These are phyloP conservation scores for Aspergillus mulundensis DNA, from an alignment of 495 filamentous ascomycete genomes.

Conservation along the genomic window DNA sequence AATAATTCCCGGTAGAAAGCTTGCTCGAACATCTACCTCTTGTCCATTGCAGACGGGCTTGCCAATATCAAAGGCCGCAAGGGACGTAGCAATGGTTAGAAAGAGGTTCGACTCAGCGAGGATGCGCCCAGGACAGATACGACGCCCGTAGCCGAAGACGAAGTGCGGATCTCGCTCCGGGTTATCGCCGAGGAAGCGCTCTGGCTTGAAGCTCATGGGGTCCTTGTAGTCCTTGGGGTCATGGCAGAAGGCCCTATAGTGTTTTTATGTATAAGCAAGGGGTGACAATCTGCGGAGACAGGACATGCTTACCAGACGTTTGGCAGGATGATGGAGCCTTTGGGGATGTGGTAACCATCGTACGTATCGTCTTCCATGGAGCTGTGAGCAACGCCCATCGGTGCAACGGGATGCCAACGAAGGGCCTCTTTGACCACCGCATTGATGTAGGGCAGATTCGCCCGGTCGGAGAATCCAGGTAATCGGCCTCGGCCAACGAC, in stretches of 20 bases:
- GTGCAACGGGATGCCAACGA: constrained; percentile 42
- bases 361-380: constrained; percentile 51
- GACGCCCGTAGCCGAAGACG: constrained; percentile 38
- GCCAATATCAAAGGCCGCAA: constrained; percentile 38
- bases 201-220: constrained; percentile 33
- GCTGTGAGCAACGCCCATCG: constrained; percentile 51
- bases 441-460: constrained; percentile 38
- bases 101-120: constrained; percentile 35
- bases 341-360: constrained; percentile 49
- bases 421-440: constrained; percentile 41
- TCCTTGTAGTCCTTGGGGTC: constrained; percentile 30
- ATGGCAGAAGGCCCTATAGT: constrained; percentile 29
- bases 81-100: constrained; percentile 28
- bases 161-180: constrained; percentile 30
- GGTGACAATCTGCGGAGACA: no score
- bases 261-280: no score
- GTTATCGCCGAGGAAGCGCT: constrained; percentile 27
- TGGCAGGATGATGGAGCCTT: constrained; percentile 39
- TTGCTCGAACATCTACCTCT: constrained; percentile 22
- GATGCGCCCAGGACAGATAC: constrained; percentile 35
- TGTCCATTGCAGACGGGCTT: constrained; percentile 25
- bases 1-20: constrained; percentile 34
- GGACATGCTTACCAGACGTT: constrained; percentile 39
- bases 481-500: constrained; percentile 37
- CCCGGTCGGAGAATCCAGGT: constrained; percentile 24